Evolutionary conservation across 208 protist species (phyloP), one percentile per base, ranked within the genome.

Genomic region (Wallacemonas collosoma): DNA sequence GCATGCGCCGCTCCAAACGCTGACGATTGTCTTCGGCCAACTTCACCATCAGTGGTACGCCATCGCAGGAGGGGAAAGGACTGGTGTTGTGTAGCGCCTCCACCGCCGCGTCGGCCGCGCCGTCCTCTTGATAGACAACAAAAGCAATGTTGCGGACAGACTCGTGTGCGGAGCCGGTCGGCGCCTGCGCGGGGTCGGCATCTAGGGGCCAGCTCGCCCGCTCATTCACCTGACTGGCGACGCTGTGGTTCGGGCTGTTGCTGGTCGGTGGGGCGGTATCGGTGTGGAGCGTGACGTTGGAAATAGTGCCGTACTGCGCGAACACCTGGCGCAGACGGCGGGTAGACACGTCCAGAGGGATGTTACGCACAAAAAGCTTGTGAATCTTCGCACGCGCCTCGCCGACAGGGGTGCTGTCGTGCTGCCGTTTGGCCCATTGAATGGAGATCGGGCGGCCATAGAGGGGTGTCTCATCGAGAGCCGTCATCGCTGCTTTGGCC

Each of bases 311-410:
- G 68, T 84, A 92, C 48, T 57, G 64, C 12, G 68, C 35, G 58
- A 93, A 93, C 11, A 90, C 50, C 48, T 80, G 53, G 4, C 64
- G 68, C 41, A 95, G 77, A 35, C 81, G 72, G 2, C 58, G 62
- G 3, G 68, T 61, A 17, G 68, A 84, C 2, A 95, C 76, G 40
- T 91, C 76, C 26, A 90, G 68, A 5, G 91, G 91, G 51, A 95
- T 85, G 74, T 95, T 95, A 53, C 91, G 88, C 12, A 95, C 87
- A 67, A 95, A 95, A 1, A 95, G 73, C 68, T 95, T 95, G 61
- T 77, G 76, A 2, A 94, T 94, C 69, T 81, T 83, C 38, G 74
- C 68, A 12, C 88, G 86, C 5, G 82, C 85, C 58, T 94, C 85
- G 17, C 88, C 86, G 47, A 85, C 77, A 7, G 91, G 88, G 36